A percentile compares a stretch with the other conserved stretches of the same genome.
These are phyloP conservation scores for Ganoderma leucocontextum DNA, from an alignment of 1,284 basidiomycete genomes.

Conservation along the genomic window DNA sequence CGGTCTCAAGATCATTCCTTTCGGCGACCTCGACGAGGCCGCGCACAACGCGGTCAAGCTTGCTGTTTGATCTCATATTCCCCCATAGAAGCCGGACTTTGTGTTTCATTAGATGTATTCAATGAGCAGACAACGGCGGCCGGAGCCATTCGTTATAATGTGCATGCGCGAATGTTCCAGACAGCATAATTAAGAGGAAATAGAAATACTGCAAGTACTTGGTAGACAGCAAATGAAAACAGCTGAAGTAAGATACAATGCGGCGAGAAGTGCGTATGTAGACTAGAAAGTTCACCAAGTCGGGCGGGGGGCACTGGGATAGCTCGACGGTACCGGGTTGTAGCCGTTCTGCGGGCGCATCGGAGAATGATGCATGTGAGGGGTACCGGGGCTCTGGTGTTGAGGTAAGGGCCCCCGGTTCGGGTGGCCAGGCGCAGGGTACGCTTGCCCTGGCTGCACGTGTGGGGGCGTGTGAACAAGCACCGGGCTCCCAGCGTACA, in stretches of 20 bases:
- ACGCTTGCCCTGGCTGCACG: conserved; percentile 38
- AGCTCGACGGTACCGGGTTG: conserved; percentile 36
- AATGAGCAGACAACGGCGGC: conserved; percentile 28
- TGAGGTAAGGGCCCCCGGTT: conserved; percentile 36
- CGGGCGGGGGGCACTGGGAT: conserved; percentile 41
- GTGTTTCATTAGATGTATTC: conserved; percentile 33
- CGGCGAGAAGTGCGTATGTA: conserved; percentile 28
- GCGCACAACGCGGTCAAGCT: conserved; percentile 87
- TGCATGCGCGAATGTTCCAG: conserved; percentile 14
- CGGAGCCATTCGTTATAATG: conserved; percentile 15
- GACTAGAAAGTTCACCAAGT: conserved; percentile 47
- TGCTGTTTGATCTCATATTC: conserved; percentile 45
- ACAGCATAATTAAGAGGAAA: conserved; percentile 36
- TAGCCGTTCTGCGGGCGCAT: conserved; percentile 36
- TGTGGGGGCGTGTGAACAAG: conserved; percentile 61
- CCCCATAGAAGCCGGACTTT: conserved; percentile 31
- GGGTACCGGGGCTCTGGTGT: conserved; percentile 29
- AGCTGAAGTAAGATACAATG: conserved; percentile 30
- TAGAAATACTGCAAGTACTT: conserved; percentile 25
- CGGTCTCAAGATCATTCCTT: conserved; percentile 92
- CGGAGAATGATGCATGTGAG: conserved; percentile 28
- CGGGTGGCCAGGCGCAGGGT: conserved; percentile 33
- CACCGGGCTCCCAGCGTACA: conserved; percentile 74
- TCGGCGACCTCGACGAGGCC: conserved; percentile 87
- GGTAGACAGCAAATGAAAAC: conserved; percentile 42